These are phyloP conservation scores for Trichosporon sp. DNA, from an alignment of 1,284 basidiomycete genomes.

Conservation along the genomic window DNA sequence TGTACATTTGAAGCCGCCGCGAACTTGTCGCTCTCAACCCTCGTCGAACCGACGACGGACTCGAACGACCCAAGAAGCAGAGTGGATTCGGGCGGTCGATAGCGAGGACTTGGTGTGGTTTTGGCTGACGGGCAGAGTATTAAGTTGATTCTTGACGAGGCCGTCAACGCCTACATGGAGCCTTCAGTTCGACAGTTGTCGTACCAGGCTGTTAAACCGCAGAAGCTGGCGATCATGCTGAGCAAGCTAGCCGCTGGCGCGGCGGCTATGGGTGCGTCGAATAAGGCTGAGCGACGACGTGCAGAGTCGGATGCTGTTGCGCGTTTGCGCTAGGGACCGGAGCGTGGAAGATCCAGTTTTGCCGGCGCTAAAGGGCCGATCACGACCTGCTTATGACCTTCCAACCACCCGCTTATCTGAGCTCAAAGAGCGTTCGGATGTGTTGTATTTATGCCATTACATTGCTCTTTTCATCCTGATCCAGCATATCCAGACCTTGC, in stretches of 20 bases:
- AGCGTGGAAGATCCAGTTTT: too few relatives aligned
- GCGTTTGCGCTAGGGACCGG: slow-evolving; percentile 24
- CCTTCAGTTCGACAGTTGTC: slow-evolving; percentile 65
- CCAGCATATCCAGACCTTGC: too few relatives aligned
- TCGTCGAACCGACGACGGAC: too few relatives aligned
- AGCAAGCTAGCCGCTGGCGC: slow-evolving; percentile 62
- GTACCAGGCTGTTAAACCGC: slow-evolving; percentile 66
- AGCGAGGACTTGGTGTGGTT: slow-evolving; percentile 3
- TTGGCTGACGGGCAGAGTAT: slow-evolving; percentile 57
- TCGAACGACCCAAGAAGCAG: neutral
- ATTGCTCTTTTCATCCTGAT: neutral
- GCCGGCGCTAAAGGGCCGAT: neutral
- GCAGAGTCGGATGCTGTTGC: slow-evolving; percentile 64
- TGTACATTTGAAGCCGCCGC: too few relatives aligned
- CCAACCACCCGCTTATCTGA: too few relatives aligned
- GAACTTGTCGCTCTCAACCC: too few relatives aligned
- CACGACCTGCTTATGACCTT: neutral
- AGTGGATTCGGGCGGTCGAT: too few relatives aligned
- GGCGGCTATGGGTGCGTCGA: slow-evolving; percentile 30
- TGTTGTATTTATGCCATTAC: neutral
- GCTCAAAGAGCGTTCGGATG: neutral
- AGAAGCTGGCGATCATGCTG: slow-evolving; percentile 66
- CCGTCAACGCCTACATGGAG: slow-evolving; percentile 72
- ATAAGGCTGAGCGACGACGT: slow-evolving; percentile 60
- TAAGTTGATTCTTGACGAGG: slow-evolving; percentile 66